These are phyloP conservation scores for Citeromyces hawaiiensis DNA, from an alignment of 1,139 yeast genomes.

Conservation along the genomic window DNA sequence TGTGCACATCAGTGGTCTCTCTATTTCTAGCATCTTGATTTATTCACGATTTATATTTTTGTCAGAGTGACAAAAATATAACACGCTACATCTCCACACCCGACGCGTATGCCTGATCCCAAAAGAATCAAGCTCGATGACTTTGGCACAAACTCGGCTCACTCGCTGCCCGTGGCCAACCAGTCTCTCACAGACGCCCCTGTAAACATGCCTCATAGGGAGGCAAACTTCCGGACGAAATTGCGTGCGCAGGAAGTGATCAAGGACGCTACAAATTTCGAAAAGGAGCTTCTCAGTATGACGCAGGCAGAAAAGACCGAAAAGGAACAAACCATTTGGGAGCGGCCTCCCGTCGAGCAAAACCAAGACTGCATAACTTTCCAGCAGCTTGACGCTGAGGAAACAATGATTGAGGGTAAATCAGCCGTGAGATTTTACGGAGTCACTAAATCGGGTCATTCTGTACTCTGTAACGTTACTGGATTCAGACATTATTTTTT, in stretches of 20 bases:
- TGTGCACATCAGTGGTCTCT: too few species aligned
- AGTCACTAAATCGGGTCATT: conserved; percentile 75
- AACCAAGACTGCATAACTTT: conserved; percentile 43
- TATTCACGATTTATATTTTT: too few species aligned
- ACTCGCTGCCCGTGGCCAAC: conserved; percentile 29
- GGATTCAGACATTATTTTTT: conserved; percentile 87
- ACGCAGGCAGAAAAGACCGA: conserved; percentile 17
- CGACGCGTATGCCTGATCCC: conserved; percentile 2
- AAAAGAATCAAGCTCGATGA: conserved; percentile 6
- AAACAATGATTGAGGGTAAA: conserved; percentile 42
- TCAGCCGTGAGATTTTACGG: conserved; percentile 80
- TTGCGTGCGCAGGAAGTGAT: conserved; percentile 15
- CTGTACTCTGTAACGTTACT: conserved; percentile 79
- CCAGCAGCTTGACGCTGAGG: conserved; percentile 95
- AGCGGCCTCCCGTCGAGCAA: conserved; percentile 36
- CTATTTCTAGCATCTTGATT: too few species aligned
- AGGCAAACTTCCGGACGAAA: conserved; percentile 12
- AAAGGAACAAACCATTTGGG: conserved; percentile 53
- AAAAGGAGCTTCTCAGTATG: conserved; percentile 50
- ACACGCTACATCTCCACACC: neutral
- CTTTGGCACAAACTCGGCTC: conserved; percentile 22
- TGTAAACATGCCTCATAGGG: conserved; percentile 13
- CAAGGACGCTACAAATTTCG: conserved; percentile 46
- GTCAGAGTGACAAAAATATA: too few species aligned
- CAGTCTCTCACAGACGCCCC: conserved; percentile 15